These are phyloP conservation scores for Juglanconis oblonga DNA, from an alignment of 2,329 filamentous ascomycete species.

Conservation along the genomic window DNA sequence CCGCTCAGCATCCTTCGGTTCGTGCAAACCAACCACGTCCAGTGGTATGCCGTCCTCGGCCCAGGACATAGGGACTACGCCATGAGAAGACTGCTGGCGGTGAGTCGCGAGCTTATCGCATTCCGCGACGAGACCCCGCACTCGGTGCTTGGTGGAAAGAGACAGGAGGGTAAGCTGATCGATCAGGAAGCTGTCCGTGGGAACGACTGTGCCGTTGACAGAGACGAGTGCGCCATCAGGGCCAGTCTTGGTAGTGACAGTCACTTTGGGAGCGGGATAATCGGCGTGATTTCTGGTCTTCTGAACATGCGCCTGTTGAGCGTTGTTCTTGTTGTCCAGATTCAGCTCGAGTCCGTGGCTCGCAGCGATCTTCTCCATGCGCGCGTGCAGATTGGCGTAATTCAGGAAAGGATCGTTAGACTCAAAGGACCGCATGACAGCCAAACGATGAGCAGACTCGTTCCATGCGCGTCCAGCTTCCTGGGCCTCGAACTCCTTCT, in stretches of 20 bases:
- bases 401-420: conserved; percentile 71
- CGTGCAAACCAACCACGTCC: conserved; percentile 34
- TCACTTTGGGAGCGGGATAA: conserved; percentile 50
- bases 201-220: conserved; percentile 66
- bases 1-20: conserved; percentile 4
- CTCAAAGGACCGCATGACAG: conserved; percentile 62
- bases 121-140: conserved; percentile 76
- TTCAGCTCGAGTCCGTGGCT: conserved; percentile 58
- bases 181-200: conserved; percentile 71
- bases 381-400: conserved; percentile 59
- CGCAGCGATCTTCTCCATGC: conserved; percentile 54
- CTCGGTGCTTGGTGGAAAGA: conserved; percentile 75
- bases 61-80: conserved; percentile 75
- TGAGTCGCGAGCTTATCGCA: conserved; percentile 67
- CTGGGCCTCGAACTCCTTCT: conserved; percentile 65
- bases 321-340: conserved; percentile 47
- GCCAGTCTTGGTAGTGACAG: conserved; percentile 51
- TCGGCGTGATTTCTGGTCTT: conserved; percentile 49
- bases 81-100: conserved; percentile 76
- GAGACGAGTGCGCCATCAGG: conserved; percentile 60
- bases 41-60: conserved; percentile 61
- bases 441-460: conserved; percentile 60
- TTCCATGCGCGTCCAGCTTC: conserved; percentile 64
- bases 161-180: conserved; percentile 83
- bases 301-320: conserved; percentile 36